Conservation (phyloP, 2,329 filamentous ascomycete genomes). For the Helicocarpus griseus region DNA sequence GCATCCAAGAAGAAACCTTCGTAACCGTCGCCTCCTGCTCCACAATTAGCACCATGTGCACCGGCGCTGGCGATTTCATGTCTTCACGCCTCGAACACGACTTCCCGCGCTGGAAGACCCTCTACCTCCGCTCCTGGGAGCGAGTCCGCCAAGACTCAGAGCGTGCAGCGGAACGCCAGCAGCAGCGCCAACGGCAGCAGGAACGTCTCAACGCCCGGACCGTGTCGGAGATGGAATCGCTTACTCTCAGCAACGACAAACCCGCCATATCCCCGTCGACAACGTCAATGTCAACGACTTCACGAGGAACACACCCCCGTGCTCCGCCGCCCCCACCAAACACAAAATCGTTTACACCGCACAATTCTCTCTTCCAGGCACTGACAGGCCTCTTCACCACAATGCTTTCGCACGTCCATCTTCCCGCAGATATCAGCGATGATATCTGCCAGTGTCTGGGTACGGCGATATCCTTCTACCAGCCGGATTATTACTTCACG, state of each 20-base stretch:
- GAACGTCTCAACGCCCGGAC: neutral
- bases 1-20: slow-evolving; percentile 31
- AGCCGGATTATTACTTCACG: slow-evolving; percentile 24
- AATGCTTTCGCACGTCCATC: slow-evolving; percentile 29
- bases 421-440: slow-evolving; percentile 32
- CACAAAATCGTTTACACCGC: slow-evolving; percentile 27
- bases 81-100: slow-evolving; percentile 62
- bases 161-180: slow-evolving; percentile 24
- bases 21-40: slow-evolving; percentile 61
- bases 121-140: slow-evolving; percentile 32
- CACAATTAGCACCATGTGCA: slow-evolving; percentile 59
- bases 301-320: slow-evolving; percentile 2
- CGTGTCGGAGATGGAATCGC: neutral
- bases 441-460: slow-evolving; percentile 31
- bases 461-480: slow-evolving; percentile 28
- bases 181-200: slow-evolving; percentile 15
- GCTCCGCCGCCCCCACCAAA: slow-evolving; percentile 13
- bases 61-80: slow-evolving; percentile 71
- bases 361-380: slow-evolving; percentile 31
- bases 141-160: slow-evolving; percentile 29
- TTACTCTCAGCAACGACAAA: neutral
- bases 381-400: slow-evolving; percentile 29
- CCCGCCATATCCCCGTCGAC: neutral
- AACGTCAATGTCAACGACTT: neutral
- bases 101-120: slow-evolving; percentile 39